A percentile compares a stretch with the other conserved stretches of the same genome.
Evolutionary conservation across 2,329 filamentous ascomycete species (phyloP).

Genomic region (Achaetomium macrosporum): DNA sequence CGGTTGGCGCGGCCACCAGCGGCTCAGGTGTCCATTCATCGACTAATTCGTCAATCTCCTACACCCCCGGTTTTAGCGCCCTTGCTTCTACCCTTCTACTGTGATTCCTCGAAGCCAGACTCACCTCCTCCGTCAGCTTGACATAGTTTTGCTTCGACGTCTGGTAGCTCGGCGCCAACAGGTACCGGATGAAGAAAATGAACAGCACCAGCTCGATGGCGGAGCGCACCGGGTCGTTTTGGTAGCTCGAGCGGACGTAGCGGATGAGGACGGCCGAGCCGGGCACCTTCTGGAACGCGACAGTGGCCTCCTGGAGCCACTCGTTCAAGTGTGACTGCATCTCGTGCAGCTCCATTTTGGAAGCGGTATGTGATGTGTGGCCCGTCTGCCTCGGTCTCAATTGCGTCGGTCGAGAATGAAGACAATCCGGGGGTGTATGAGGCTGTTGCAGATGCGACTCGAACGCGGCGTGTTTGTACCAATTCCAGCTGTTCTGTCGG

Average conservation of each 20-base stretch:
- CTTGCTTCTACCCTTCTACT: not conserved
- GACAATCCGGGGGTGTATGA: not conserved
- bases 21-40: constrained; percentile 97
- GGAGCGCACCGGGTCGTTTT: constrained; percentile 90
- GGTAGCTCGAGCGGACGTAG: constrained; percentile 95
- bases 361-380: not conserved
- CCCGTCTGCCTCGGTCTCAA: not conserved
- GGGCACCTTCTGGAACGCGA: constrained; percentile 81
- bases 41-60: constrained; percentile 92
- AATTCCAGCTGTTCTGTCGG: no score
- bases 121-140: constrained; percentile 71
- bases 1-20: constrained; percentile 66
- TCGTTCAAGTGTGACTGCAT: constrained; percentile 49
- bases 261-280: constrained; percentile 90
- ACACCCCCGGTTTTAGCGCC: not conserved
- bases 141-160: constrained; percentile 87
- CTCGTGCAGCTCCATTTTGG: constrained; percentile 57
- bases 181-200: constrained; percentile 90
- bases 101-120: constrained; percentile 8
- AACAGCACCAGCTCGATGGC: constrained; percentile 90
- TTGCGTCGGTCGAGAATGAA: not conserved
- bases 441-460: not conserved
- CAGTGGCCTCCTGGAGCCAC: constrained; percentile 47
- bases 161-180: constrained; percentile 86
- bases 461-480: no score